phyloP scores from a whole-genome alignment of 148 eudicot genomes.

The Vaccinium vitisidaea region DNA sequence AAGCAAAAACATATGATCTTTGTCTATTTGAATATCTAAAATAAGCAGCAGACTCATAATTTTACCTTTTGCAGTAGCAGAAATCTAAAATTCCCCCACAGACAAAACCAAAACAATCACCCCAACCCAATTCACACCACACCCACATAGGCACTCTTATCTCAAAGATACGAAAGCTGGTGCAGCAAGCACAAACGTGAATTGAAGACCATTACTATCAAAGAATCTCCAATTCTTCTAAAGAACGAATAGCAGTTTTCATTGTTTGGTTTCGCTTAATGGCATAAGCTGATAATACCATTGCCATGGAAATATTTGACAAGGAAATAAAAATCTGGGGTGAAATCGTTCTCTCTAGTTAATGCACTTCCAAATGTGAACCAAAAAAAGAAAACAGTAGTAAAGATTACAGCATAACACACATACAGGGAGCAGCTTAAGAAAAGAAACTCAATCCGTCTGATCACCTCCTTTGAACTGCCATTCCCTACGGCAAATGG shows the following conservation, averaged over 20 bases:
- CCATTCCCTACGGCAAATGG: constrained; percentile 94
- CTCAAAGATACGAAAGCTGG: neutral
- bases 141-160: neutral
- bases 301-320: neutral
- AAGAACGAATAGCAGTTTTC: neutral
- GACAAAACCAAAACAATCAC: neutral
- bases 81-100: neutral
- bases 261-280: neutral
- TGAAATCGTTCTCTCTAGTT: neutral
- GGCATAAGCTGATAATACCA: neutral
- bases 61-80: neutral
- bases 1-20: neutral
- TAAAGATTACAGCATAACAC: neutral
- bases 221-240: neutral
- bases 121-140: neutral
- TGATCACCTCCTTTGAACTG: constrained; percentile 61
- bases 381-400: neutral
- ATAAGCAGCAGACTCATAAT: neutral
- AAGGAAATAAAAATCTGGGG: neutral
- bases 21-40: neutral
- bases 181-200: neutral
- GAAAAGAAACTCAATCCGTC: neutral
- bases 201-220: neutral
- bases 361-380: neutral
- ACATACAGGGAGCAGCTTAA: neutral